These are phyloP conservation scores for Tulasnella sp. DNA, from an alignment of 768 basidiomycete genomes.

Conservation along the genomic window DNA sequence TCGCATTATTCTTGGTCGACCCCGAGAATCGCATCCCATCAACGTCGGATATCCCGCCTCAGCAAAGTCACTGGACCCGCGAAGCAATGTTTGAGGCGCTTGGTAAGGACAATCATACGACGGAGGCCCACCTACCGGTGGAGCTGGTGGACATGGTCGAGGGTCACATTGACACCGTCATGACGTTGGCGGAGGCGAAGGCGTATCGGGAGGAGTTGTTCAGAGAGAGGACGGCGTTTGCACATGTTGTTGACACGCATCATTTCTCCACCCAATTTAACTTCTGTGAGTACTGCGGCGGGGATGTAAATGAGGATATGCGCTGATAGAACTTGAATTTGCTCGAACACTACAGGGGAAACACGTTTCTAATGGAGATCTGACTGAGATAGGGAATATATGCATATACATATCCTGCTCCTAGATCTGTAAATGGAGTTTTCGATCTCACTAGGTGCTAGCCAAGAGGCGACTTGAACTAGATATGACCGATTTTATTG, in stretches of 20 bases:
- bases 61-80: slow-evolving; percentile 9
- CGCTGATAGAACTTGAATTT: too few species aligned
- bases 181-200: slow-evolving; percentile 25
- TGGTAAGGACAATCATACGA: neutral
- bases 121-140: neutral
- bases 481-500: too few species aligned
- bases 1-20: too few species aligned
- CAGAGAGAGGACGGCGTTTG: slow-evolving; percentile 2
- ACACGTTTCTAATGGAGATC: too few species aligned
- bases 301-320: too few species aligned
- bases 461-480: too few species aligned
- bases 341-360: too few species aligned
- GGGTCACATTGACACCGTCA: neutral
- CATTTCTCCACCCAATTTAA: slow-evolving; percentile 21
- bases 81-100: neutral
- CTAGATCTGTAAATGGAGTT: too few species aligned
- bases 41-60: slow-evolving; percentile 22
- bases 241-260: neutral
- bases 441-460: too few species aligned
- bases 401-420: too few species aligned
- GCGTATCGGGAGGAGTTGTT: slow-evolving; percentile 21
- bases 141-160: slow-evolving; percentile 17
- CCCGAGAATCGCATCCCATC: neutral
- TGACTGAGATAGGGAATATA: too few species aligned
- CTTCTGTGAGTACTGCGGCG: slow-evolving; percentile 21